A percentile compares a stretch with the other conserved stretches of the same genome.
Evolutionary conservation across 371 early-diverging fungal genomes (phyloP).

Genomic region (Gilbertella persicaria): DNA sequence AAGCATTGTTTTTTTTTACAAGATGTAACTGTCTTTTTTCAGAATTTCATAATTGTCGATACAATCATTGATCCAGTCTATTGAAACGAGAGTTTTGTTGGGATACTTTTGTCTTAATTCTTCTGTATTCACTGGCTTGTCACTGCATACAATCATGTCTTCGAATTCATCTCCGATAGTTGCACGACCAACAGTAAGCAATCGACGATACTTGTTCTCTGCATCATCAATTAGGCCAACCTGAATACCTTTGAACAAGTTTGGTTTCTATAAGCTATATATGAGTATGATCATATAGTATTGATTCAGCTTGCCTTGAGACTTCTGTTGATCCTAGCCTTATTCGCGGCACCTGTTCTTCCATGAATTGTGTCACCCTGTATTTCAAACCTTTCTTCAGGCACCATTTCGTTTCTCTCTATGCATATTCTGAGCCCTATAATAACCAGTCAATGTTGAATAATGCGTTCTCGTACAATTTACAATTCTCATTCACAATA

Average conservation of each 20-base stretch:
- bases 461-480: not conserved
- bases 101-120: conserved; percentile 5
- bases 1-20: too few species aligned
- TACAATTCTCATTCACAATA: conserved; percentile 17
- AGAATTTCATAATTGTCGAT: conserved; percentile 16
- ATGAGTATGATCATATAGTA: not conserved
- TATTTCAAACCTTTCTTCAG: conserved; percentile 15
- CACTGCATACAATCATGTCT: conserved; percentile 10
- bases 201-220: conserved; percentile 2
- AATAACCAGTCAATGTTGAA: not conserved
- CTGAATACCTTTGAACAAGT: conserved; percentile 8
- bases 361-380: conserved; percentile 11
- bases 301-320: conserved; percentile 1
- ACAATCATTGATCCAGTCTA: conserved; percentile 16
- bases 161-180: not conserved
- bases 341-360: conserved; percentile 22
- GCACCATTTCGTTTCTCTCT: conserved; percentile 1
- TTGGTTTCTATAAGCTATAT: conserved; percentile 1
- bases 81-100: not conserved
- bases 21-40: conserved; percentile 8
- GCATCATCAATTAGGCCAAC: conserved; percentile 7
- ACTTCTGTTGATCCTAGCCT: conserved; percentile 9
- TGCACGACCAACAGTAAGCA: conserved; percentile 7
- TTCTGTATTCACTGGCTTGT: not conserved
- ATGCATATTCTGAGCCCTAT: conserved; percentile 19